Conservation (phyloP, 345 rosid genomes). For the Pugionium dolabratum region DNA sequence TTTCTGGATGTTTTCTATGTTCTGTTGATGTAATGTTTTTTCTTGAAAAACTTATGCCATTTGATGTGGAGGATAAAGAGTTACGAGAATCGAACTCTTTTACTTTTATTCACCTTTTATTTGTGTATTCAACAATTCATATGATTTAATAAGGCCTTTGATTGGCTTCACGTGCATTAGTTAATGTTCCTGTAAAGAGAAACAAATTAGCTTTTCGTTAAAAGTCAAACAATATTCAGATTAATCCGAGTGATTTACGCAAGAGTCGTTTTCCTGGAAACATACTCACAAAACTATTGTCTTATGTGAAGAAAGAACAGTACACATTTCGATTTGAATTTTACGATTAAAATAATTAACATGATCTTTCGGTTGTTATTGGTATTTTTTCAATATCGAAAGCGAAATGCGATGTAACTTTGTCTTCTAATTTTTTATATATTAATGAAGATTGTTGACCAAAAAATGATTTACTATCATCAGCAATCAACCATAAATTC, state of each 20-base stretch:
- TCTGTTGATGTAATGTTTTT: constrained; percentile 1
- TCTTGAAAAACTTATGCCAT: constrained; percentile 9
- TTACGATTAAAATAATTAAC: not conserved
- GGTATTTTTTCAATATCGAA: constrained; percentile 27
- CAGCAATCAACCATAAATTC: constrained; percentile 41
- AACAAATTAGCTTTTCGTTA: constrained; percentile 17
- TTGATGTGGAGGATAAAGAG: constrained; percentile 13
- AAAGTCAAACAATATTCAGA: constrained; percentile 32
- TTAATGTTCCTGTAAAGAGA: constrained; percentile 24
- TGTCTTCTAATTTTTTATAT: not conserved
- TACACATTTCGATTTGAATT: not conserved
- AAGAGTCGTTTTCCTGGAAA: constrained; percentile 37
- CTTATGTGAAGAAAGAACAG: constrained; percentile 32
- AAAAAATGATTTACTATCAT: constrained; percentile 36
- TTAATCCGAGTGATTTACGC: constrained; percentile 41
- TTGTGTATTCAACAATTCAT: constrained; percentile 24
- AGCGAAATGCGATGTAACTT: constrained; percentile 39
- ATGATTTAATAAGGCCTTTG: not conserved
- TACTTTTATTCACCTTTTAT: constrained; percentile 25
- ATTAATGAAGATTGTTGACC: constrained; percentile 38
- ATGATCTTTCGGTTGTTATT: constrained; percentile 32
- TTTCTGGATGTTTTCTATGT: not conserved
- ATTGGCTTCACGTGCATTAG: constrained; percentile 22
- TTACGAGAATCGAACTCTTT: constrained; percentile 41
- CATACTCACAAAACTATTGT: constrained; percentile 22